Percentiles rank a stretch among this genome's conserved stretches.
These are phyloP conservation scores for Hypoxylon sp. DNA, from an alignment of 2,329 filamentous ascomycete species.

Conservation along the genomic window DNA sequence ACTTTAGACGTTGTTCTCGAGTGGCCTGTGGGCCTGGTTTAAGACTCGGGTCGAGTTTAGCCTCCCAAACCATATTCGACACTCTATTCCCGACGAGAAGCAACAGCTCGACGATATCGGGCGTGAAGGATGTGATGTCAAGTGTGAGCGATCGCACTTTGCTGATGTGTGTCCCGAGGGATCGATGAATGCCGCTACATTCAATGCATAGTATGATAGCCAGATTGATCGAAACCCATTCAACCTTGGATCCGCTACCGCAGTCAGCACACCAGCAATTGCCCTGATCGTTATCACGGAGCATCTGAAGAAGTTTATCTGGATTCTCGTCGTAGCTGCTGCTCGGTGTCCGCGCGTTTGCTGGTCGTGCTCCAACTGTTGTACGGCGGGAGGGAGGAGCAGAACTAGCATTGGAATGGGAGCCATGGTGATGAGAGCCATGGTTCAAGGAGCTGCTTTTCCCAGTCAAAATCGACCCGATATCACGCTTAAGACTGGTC, in stretches of 20 bases:
- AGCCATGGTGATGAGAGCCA: constrained; percentile 67
- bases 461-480: constrained; percentile 91
- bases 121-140: constrained; percentile 95
- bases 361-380: constrained; percentile 90
- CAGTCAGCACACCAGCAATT: constrained; percentile 97
- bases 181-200: constrained; percentile 97
- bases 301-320: constrained; percentile 86
- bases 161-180: constrained; percentile 96
- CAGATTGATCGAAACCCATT: constrained; percentile 99
- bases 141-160: constrained; percentile 96
- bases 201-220: constrained; percentile 98
- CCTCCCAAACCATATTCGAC: constrained; percentile 97
- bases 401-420: constrained; percentile 63
- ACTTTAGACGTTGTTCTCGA: constrained; percentile 90
- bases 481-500: constrained; percentile 80
- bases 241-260: constrained; percentile 89
- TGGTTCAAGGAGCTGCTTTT: constrained; percentile 81
- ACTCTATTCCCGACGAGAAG: constrained; percentile 93
- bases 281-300: constrained; percentile 91
- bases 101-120: constrained; percentile 95
- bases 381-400: constrained; percentile 83
- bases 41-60: constrained; percentile 78
- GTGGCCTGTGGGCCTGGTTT: constrained; percentile 85
- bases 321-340: constrained; percentile 85
- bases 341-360: constrained; percentile 76